Evolutionary conservation across 75 land plant species (phyloP), one percentile per base, ranked within the genome.

Genomic region (Cryptomeria japonica): DNA sequence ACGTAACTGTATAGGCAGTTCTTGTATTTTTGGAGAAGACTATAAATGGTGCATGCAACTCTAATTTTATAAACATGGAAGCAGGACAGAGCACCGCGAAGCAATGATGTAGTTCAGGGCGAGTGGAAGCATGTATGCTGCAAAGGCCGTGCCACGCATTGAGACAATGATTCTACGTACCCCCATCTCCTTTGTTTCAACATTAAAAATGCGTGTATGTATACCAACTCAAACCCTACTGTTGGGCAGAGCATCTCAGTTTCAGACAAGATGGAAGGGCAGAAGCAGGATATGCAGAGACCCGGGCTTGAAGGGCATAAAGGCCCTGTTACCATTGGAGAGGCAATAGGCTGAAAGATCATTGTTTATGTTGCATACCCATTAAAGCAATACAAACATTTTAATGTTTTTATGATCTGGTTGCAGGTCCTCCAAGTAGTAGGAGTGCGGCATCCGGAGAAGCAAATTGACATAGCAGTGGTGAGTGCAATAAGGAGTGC

Each of bases 401-500:
- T 5, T 80, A 19, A 41, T 51, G 55, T 51, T 51, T 1, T 51
- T 2, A 14, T 51, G 39, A 15, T 19, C 0, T 41, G 25, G 22
- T 18, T 41, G 18, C 25, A 80, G 83, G 83, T 39, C 0, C 42
- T 80, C 7, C 28, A 38, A 22, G 83, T 41, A 8, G 83, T 19
- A 22, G 31, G 46, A 80, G 41, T 19, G n/a, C 39, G 8, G 0
- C 41, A 80, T 41, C 83, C 46, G 7, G 10, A 39, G 10, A 80
- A 80, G 25, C 83, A 80, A 22, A 41, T 80, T 6, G 83, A 79
- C 25, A 37, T 22, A 19, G 82, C 42, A 22, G 44, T 79, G 2
- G 82, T 79, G 46, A 86, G 89, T n/a, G 89, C 86, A 32, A 86
- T 88, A 38, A 70, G 87, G 38, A 88, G 89, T 34, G 89, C 89